Percentiles rank a stretch among this genome's conserved stretches.
These are phyloP conservation scores for Crucibulum laeve DNA, from an alignment of 768 basidiomycete species.

Conservation along the genomic window DNA sequence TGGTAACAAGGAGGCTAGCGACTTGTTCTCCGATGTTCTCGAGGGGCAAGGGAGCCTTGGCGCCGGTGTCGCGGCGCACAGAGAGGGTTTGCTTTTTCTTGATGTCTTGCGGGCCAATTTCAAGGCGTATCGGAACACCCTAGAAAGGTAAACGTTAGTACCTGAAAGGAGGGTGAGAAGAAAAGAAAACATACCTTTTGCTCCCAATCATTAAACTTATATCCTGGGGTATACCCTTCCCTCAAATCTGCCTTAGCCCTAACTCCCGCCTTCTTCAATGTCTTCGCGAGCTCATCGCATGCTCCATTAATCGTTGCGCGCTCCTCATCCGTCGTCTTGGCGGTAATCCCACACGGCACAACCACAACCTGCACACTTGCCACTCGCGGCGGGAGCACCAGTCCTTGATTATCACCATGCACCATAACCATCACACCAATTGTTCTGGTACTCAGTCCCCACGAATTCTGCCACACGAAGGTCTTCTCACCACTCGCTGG, in stretches of 20 bases:
- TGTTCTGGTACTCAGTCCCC: constrained; percentile 94
- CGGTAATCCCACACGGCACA: constrained; percentile 93
- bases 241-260: constrained; percentile 88
- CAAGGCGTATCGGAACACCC: constrained; percentile 96
- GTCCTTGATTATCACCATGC: constrained; percentile 95
- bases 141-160: constrained; percentile 20
- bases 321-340: constrained; percentile 67
- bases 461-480: constrained; percentile 97
- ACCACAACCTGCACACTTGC: constrained; percentile 89
- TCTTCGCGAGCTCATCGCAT: constrained; percentile 73
- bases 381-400: constrained; percentile 96
- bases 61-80: constrained; percentile 70
- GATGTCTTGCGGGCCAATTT: constrained; percentile 93
- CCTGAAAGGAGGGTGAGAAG: constrained; percentile 1
- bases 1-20: constrained; percentile 69
- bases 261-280: constrained; percentile 67
- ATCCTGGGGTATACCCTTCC: constrained; percentile 97
- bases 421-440: constrained; percentile 99
- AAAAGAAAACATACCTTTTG: constrained; percentile 62
- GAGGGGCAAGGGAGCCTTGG: constrained; percentile 40
- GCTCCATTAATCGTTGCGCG: constrained; percentile 68
- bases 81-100: constrained; percentile 75
- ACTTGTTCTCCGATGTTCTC: constrained; percentile 43
- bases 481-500: constrained; percentile 69
- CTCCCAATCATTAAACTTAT: constrained; percentile 99